Evolutionary conservation across 2,329 filamentous ascomycete species (phyloP).

Genomic region (Arachnopeziza araneosa): DNA sequence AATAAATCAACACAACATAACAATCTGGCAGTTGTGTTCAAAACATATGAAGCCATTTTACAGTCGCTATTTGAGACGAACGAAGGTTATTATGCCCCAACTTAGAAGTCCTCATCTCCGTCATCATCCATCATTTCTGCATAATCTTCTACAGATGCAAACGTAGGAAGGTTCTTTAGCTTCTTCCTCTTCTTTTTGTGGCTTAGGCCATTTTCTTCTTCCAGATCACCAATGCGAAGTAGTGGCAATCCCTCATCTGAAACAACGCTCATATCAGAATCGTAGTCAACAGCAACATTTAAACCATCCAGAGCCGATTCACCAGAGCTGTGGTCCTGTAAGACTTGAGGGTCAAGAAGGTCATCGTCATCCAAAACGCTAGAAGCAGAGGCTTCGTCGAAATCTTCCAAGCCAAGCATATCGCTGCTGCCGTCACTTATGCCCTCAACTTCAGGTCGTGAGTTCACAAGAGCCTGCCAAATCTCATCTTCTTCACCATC

Average conservation of each 20-base stretch:
- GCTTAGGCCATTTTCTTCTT: constrained; percentile 36
- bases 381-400: constrained; percentile 27
- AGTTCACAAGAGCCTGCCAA: constrained; percentile 84
- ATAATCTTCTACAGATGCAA: constrained; percentile 92
- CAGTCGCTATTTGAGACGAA: neutral
- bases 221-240: constrained; percentile 32
- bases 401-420: constrained; percentile 49
- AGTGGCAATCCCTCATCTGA: constrained; percentile 32
- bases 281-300: constrained; percentile 37
- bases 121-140: constrained; percentile 75
- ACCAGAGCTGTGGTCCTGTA: neutral
- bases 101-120: constrained; percentile 41
- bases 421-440: constrained; percentile 45
- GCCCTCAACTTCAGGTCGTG: constrained; percentile 70
- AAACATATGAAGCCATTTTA: neutral
- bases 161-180: constrained; percentile 83
- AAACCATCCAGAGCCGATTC: constrained; percentile 43
- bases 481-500: constrained; percentile 74
- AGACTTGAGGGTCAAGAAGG: neutral
- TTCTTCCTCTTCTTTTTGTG: constrained; percentile 67
- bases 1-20: neutral
- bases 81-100: neutral
- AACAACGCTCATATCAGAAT: constrained; percentile 41
- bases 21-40: no score
- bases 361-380: constrained; percentile 35